Conservation (phyloP, 139 green algal species). For the Chlorella sp. region DNA sequence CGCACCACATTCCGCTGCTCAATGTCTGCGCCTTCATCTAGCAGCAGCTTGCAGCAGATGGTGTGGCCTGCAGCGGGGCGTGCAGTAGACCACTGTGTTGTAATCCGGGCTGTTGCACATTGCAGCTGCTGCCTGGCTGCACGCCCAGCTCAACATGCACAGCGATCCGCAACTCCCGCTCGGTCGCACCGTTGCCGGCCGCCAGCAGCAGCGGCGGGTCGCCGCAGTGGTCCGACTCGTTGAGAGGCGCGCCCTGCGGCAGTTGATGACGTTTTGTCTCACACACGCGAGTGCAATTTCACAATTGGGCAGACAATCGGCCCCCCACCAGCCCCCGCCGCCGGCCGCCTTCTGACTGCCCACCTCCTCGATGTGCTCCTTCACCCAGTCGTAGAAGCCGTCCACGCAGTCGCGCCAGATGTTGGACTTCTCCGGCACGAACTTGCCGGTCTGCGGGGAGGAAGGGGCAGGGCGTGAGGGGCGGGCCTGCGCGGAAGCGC, state of each 20-base stretch:
- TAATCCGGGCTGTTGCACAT: no score
- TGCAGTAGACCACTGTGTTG: no score
- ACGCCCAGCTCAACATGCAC: no score
- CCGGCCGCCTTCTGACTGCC: not conserved
- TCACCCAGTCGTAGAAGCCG: constrained; percentile 95
- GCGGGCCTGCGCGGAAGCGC: not conserved
- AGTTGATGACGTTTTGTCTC: no score
- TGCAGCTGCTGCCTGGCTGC: no score
- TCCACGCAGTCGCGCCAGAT: constrained; percentile 97
- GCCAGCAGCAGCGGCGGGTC: constrained; percentile 92
- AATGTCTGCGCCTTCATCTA: constrained; percentile 88
- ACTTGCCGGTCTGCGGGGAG: constrained; percentile 77
- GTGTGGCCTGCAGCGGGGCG: constrained; percentile 68
- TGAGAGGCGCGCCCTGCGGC: constrained; percentile 81
- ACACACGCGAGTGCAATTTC: not conserved
- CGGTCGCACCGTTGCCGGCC: constrained; percentile 77
- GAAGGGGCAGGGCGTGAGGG: not conserved
- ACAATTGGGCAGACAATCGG: not conserved
- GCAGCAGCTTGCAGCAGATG: constrained; percentile 72
- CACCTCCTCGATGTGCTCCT: constrained; percentile 89
- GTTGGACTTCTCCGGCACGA: constrained; percentile 96
- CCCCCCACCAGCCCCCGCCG: no score
- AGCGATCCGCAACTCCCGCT: no score
- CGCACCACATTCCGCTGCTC: constrained; percentile 91
- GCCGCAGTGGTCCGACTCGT: constrained; percentile 93